Percentiles rank a stretch among this genome's conserved stretches.
Conservation (phyloP, 257 asterid genomes). For the Petunia secreta region DNA sequence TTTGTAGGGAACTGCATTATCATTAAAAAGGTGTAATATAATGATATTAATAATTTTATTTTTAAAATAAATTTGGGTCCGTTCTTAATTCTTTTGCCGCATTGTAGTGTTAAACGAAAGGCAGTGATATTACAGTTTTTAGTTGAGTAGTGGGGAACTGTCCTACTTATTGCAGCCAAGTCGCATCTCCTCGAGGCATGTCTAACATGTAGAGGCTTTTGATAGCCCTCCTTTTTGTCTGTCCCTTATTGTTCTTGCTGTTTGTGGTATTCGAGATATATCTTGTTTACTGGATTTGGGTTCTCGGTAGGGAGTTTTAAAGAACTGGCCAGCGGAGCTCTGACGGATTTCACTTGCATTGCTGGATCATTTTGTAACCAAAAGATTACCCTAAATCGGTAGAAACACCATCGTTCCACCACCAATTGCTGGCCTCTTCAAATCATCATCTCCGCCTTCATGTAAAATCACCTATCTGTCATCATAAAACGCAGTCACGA, state of each 20-base stretch:
- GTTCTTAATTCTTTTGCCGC: background rate
- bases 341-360: too few species aligned
- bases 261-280: background rate
- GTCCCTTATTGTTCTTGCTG: background rate
- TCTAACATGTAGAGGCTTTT: too few species aligned
- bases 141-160: background rate
- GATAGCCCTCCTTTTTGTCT: background rate
- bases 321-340: too few species aligned
- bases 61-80: background rate
- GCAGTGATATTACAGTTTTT: background rate
- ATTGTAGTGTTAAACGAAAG: background rate
- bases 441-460: too few species aligned
- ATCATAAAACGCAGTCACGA: too few species aligned
- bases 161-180: too few species aligned
- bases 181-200: too few species aligned
- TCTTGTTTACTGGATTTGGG: background rate
- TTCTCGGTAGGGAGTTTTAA: background rate
- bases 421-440: too few species aligned
- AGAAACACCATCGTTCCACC: too few species aligned
- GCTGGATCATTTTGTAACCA: too few species aligned
- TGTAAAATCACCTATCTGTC: too few species aligned
- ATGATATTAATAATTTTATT: background rate
- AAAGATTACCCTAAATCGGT: too few species aligned
- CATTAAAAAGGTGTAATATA: background rate
- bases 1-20: conserved; percentile 12